phyloP scores from a whole-genome alignment of 768 basidiomycete genomes.

The Pisolithus tinctorius region DNA sequence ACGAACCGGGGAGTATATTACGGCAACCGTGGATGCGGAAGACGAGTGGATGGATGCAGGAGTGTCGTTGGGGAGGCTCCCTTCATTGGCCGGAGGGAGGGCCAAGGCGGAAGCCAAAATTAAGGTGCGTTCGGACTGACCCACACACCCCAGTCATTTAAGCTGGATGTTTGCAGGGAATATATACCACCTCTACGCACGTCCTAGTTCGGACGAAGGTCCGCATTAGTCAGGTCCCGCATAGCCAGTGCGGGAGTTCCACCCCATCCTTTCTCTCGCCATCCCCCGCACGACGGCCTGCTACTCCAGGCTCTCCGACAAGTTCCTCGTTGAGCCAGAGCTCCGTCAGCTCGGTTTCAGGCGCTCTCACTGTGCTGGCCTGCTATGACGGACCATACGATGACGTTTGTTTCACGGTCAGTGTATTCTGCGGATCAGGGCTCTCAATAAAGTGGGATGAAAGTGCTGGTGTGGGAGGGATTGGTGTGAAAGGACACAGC shows the following conservation, averaged over 20 bases:
- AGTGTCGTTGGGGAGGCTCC: neutral
- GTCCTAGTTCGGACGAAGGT: slow-evolving; percentile 25
- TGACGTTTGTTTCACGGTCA: slow-evolving; percentile 64
- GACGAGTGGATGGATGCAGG: slow-evolving; percentile 34
- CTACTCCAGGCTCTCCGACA: slow-evolving; percentile 8
- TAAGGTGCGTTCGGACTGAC: slow-evolving; percentile 26
- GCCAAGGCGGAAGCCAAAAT: slow-evolving; percentile 26
- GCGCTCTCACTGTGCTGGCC: slow-evolving; percentile 47
- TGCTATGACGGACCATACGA: slow-evolving; percentile 63
- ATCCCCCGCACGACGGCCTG: slow-evolving; percentile 5
- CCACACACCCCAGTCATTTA: neutral
- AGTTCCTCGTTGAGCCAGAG: neutral
- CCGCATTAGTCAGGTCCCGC: neutral
- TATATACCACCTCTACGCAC: slow-evolving; percentile 42
- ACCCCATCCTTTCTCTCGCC: neutral
- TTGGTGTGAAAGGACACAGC: neutral
- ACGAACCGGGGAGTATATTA: slow-evolving; percentile 59
- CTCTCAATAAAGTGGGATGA: slow-evolving; percentile 43
- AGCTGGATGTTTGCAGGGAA: slow-evolving; percentile 19
- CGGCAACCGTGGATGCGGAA: slow-evolving; percentile 37
- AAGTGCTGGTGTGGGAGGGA: slow-evolving; percentile 14
- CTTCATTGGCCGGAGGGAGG: slow-evolving; percentile 13
- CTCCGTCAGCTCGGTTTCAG: slow-evolving; percentile 7
- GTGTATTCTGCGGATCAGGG: slow-evolving; percentile 37
- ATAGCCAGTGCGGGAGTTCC: neutral